Evolutionary conservation across 768 basidiomycete species (phyloP).

Genomic region (Suillus variegatus): DNA sequence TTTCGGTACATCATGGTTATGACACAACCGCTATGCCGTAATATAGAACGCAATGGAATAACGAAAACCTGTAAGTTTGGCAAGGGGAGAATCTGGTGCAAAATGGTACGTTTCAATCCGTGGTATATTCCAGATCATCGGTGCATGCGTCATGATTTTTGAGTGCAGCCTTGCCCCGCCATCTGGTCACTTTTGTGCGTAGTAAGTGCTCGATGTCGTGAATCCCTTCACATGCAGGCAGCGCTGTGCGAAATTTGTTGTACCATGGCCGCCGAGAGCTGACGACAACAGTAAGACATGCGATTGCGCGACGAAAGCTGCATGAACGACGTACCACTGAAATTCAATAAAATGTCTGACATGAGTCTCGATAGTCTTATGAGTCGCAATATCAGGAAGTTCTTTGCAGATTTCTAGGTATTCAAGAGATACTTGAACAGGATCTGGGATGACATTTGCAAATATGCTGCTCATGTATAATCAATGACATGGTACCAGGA

Average conservation of each 20-base stretch:
- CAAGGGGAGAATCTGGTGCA: background rate
- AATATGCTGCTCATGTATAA: slow-evolving; percentile 50
- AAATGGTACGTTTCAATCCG: background rate
- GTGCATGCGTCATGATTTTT: background rate
- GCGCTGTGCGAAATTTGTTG: slow-evolving; percentile 49
- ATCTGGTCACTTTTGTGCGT: slow-evolving; percentile 44
- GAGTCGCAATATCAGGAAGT: slow-evolving; percentile 50
- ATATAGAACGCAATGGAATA: no score
- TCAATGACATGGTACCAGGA: background rate
- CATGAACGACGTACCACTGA: slow-evolving; percentile 52
- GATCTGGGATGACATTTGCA: slow-evolving; percentile 53
- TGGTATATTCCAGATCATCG: background rate
- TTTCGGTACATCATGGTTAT: no score
- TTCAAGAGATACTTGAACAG: slow-evolving; percentile 66
- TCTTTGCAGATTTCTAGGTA: slow-evolving; percentile 63
- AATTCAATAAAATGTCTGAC: slow-evolving; percentile 67
- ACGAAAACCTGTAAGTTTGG: no score
- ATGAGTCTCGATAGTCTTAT: slow-evolving; percentile 60
- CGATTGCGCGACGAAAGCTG: background rate
- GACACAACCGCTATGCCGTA: no score
- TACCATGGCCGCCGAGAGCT: slow-evolving; percentile 59
- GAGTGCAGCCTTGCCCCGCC: slow-evolving; percentile 44
- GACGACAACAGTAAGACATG: slow-evolving; percentile 12
- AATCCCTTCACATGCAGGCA: slow-evolving; percentile 42
- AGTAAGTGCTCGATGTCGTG: slow-evolving; percentile 51